Conservation (phyloP, 768 basidiomycete species). For the Russula dissimulans region DNA sequence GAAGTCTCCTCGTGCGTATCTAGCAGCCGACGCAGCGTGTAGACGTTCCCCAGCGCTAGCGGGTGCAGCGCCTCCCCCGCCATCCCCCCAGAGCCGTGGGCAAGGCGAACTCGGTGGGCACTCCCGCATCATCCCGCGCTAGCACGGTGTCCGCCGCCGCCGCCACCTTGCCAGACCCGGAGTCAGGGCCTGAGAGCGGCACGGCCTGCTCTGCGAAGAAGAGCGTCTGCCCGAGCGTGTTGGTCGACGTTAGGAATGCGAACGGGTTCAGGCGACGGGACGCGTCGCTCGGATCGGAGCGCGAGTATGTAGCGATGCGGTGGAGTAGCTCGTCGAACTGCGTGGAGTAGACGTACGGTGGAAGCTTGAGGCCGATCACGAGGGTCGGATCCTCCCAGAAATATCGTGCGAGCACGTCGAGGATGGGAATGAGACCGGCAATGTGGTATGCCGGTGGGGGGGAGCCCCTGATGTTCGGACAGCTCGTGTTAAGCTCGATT, state of each 20-base stretch:
- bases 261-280: conserved; percentile 12
- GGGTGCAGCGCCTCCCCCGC: conserved; percentile 72
- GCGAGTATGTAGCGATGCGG: conserved; percentile 10
- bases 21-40: conserved; percentile 48
- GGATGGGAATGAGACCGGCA: conserved; percentile 39
- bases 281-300: conserved; percentile 11
- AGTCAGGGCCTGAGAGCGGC: background rate
- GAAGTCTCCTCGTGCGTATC: conserved; percentile 32
- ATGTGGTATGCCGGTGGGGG: conserved; percentile 63
- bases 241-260: conserved; percentile 20
- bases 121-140: background rate
- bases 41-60: conserved; percentile 71
- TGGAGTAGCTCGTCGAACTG: conserved; percentile 16
- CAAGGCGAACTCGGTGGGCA: conserved; percentile 40
- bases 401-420: conserved; percentile 44
- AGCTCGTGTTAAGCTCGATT: conserved; percentile 77
- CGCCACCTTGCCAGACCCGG: too few relatives aligned
- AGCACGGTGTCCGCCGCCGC: too few relatives aligned
- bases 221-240: conserved; percentile 18
- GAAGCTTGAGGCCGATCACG: conserved; percentile 60
- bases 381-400: conserved; percentile 44
- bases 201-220: conserved; percentile 10
- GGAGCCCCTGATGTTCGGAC: conserved; percentile 61
- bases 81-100: conserved; percentile 56
- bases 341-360: conserved; percentile 15